Conservation (phyloP, 306 rosid species). For the Hippophae gyantsensis region DNA sequence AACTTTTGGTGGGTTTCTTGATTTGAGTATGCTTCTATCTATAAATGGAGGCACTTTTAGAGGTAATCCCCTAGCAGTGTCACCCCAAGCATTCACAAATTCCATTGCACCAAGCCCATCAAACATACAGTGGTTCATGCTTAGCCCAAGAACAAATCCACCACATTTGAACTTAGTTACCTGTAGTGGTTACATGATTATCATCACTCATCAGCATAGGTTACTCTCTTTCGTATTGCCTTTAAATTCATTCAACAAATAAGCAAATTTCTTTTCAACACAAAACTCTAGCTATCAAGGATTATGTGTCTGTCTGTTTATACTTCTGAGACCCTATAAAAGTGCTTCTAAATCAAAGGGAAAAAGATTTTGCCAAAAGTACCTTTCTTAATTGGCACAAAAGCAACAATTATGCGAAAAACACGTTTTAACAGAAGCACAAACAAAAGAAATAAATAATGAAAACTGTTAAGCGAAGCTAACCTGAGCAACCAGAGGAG, state of each 20-base stretch:
- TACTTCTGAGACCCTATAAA: no score
- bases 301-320: no score
- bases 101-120: conserved; percentile 71
- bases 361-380: no score
- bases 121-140: conserved; percentile 51
- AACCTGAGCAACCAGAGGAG: conserved; percentile 78
- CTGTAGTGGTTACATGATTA: conserved; percentile 17
- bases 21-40: conserved; percentile 55
- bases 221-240: no score
- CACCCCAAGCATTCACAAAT: conserved; percentile 68
- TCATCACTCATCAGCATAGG: not conserved
- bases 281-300: no score
- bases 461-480: not conserved
- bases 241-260: no score
- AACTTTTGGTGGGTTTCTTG: conserved; percentile 48
- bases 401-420: no score
- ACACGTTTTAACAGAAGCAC: not conserved
- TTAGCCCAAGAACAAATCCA: conserved; percentile 56
- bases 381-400: no score
- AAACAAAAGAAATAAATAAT: not conserved
- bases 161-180: conserved; percentile 80
- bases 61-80: conserved; percentile 53
- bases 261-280: no score
- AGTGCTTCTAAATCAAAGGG: no score
- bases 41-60: conserved; percentile 43